Percentiles rank a stretch among this genome's conserved stretches.
phyloP scores from a whole-genome alignment of 2,329 filamentous ascomycete genomes.

The Colletotrichum sp. region DNA sequence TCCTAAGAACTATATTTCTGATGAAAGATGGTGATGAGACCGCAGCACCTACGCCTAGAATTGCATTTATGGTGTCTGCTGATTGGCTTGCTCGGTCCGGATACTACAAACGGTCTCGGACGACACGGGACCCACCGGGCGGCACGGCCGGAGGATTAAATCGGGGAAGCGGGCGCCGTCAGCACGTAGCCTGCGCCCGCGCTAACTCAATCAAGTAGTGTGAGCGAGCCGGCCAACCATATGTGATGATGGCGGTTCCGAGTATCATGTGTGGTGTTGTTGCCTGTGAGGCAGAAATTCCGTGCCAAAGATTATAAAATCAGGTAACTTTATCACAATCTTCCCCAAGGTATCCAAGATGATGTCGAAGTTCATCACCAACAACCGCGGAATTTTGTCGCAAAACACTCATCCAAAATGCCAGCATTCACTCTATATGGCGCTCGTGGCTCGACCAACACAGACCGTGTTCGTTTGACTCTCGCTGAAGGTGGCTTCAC shows the following conservation, averaged over 20 bases:
- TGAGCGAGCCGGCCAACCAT: constrained; percentile 38
- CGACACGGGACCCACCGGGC: neutral
- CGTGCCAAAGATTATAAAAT: neutral
- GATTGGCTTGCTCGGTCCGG: neutral
- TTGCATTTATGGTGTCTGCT: neutral
- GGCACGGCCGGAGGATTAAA: neutral
- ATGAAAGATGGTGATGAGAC: neutral
- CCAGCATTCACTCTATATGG: constrained; percentile 47
- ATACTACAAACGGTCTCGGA: neutral
- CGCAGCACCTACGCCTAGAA: neutral
- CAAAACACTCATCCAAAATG: constrained; percentile 39
- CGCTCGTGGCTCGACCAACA: constrained; percentile 44
- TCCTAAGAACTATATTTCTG: neutral
- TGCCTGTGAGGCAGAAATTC: neutral
- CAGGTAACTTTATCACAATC: neutral
- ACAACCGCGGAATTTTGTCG: constrained; percentile 27
- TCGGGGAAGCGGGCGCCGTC: neutral
- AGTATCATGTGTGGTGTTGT: neutral
- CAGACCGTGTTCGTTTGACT: constrained; percentile 46
- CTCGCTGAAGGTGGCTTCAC: constrained; percentile 48
- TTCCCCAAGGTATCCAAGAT: neutral
- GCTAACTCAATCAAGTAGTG: constrained; percentile 32
- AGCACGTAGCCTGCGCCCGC: neutral
- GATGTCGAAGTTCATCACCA: constrained; percentile 33
- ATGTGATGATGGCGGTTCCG: neutral